phyloP scores from a whole-genome alignment of 1,139 yeast genomes.

The Zygosaccharomyces pseudobailii region DNA sequence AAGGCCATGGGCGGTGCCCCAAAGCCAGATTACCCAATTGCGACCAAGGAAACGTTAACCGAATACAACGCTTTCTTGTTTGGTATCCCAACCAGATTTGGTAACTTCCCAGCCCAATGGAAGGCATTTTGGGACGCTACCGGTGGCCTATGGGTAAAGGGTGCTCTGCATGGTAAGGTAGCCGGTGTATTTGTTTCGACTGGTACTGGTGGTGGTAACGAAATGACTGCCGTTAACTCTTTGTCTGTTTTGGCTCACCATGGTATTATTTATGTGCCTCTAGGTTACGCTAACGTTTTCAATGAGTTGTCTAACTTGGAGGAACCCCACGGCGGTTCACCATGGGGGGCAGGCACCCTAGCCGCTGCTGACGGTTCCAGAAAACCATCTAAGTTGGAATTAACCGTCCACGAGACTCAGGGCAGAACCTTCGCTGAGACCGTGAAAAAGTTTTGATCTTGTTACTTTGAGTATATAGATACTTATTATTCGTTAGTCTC shows the following conservation, averaged over 20 bases:
- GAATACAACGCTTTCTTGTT: slow-evolving; percentile 72
- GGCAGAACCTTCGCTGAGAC: slow-evolving; percentile 51
- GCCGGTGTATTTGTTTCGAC: slow-evolving; percentile 76
- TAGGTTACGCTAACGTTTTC: slow-evolving; percentile 67
- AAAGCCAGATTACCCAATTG: slow-evolving; percentile 65
- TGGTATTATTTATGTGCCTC: slow-evolving; percentile 74
- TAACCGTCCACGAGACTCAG: slow-evolving; percentile 55
- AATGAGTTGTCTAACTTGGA: slow-evolving; percentile 53
- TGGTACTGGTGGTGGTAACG: slow-evolving; percentile 83
- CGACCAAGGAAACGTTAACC: slow-evolving; percentile 53
- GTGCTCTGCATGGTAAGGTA: slow-evolving; percentile 69
- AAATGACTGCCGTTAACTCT: slow-evolving; percentile 60
- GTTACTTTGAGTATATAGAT: background rate
- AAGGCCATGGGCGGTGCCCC: slow-evolving; percentile 60
- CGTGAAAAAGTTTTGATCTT: slow-evolving; percentile 21
- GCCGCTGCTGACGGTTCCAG: slow-evolving; percentile 81
- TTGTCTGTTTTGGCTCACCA: slow-evolving; percentile 71
- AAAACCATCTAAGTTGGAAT: slow-evolving; percentile 61
- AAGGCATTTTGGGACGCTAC: slow-evolving; percentile 78
- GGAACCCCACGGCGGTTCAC: slow-evolving; percentile 77
- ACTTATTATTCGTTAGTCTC: slow-evolving; percentile 1
- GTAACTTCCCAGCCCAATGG: slow-evolving; percentile 78
- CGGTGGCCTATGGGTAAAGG: slow-evolving; percentile 78
- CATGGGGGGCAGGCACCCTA: slow-evolving; percentile 86
- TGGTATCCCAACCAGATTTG: slow-evolving; percentile 82